Evolutionary conservation across 1,284 basidiomycete genomes (phyloP), one percentile per base, ranked within the genome.

Genomic region (Trametes polyzona): DNA sequence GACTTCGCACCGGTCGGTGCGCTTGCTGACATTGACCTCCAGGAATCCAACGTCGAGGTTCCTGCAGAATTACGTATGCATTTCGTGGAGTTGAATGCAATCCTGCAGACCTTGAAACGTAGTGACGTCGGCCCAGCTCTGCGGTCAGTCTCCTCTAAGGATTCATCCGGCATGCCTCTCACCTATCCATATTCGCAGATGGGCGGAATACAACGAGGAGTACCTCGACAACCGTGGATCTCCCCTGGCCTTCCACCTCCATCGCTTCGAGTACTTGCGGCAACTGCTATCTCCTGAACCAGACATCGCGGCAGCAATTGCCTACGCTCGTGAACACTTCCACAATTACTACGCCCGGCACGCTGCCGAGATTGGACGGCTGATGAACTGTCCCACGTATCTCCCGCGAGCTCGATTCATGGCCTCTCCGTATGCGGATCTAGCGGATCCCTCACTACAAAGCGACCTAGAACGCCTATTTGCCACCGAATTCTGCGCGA

Each of bases 401-500:
- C 78, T 93, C 24, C 90, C 92, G 3, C 69, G 83, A 29, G 72
- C 80, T 1, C 83, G 78, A 47, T 76, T 92, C 27, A 78, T 86
- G 56, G 73, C 67, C 8, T 93, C 91, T 1, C 87, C 89, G 0
- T 95, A 95, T 65, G 80, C 84, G 17, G 87, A 93, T 61, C 76
- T 95, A 24, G 83, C 85, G 0, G 83, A 81, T 0, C 83, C 86
- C 0, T 79, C 82, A 1, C 70, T 93, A 10, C 90, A 94, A 67
- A 78, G 83, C 17, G 88, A 92, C 52, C 77, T 98, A 19, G 87
- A 90, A 62, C 86, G 88, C 3, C 77, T 93, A 64, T 96, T 98
- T 71, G 86, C 87, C 23, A 88, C 87, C 62, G 96, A 97, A 67
- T 98, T 92, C 67, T 97, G 95, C 70, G 88, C 93, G 4, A 84